Evolutionary conservation across 805 yeast genomes (phyloP).

Genomic region (Candida silvicultrix): DNA sequence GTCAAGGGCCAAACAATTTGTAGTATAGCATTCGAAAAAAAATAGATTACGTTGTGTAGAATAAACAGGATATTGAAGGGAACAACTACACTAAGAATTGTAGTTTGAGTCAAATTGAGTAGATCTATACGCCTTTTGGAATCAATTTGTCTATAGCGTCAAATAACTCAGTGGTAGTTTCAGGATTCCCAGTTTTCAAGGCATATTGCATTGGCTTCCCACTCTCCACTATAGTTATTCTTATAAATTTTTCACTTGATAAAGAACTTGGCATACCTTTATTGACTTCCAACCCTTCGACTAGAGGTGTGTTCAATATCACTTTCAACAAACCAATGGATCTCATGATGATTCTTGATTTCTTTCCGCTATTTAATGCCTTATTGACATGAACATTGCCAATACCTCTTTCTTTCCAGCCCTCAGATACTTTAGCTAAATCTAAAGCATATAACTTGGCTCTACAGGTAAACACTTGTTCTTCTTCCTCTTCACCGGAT

Average conservation of each 20-base stretch:
- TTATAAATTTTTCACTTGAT: constrained; percentile 74
- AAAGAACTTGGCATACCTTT: constrained; percentile 86
- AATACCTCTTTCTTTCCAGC: constrained; percentile 95
- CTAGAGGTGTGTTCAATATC: constrained; percentile 68
- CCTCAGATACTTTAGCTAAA: constrained; percentile 55
- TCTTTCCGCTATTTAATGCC: constrained; percentile 19
- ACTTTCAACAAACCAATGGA: constrained; percentile 81
- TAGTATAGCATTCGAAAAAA: constrained; percentile 67
- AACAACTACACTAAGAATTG: too few relatives aligned
- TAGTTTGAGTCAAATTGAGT: too few relatives aligned
- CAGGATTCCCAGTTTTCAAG: constrained; percentile 59
- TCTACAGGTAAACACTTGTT: constrained; percentile 56
- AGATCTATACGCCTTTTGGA: constrained; percentile 11
- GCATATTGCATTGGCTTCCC: constrained; percentile 79
- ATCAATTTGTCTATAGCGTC: constrained; percentile 36
- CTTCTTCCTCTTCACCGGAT: constrained; percentile 91
- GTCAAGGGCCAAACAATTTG: constrained; percentile 82
- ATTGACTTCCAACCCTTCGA: constrained; percentile 51
- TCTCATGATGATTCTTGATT: constrained; percentile 80
- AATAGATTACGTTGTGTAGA: constrained; percentile 3
- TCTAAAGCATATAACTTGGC: constrained; percentile 78
- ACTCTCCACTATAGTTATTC: constrained; percentile 62
- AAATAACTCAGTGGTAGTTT: constrained; percentile 50
- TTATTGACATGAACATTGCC: constrained; percentile 81
- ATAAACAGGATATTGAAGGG: too few relatives aligned